Evolutionary conservation across 2,329 filamentous ascomycete species (phyloP), one percentile per base, ranked within the genome.

Genomic region (Zasmidium cellare): DNA sequence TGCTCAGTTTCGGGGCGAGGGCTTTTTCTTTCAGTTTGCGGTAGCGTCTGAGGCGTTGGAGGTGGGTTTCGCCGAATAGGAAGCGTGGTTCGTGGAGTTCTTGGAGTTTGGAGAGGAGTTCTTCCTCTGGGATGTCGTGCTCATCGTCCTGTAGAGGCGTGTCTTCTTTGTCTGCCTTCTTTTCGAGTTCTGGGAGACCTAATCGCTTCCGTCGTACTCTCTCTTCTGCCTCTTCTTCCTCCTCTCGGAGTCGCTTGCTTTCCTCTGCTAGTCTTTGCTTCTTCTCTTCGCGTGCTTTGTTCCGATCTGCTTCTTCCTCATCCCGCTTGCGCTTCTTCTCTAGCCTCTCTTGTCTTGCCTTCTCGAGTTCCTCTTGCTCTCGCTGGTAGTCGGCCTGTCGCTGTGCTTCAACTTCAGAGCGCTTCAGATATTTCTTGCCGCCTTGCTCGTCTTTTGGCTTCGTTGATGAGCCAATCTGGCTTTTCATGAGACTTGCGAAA

Each of bases 401-500:
- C 68, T 90, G 86, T 53, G 89, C 88, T 80, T 99, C 94, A 65
- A 91, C 74, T 65, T 99, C 93, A 65, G 89, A 87, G 65, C 92
- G 91, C 67, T 91, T 92, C 62, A 91, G 77, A 74, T 91, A 97
- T 75, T 96, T 96, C 69, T 88, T 87, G 41, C 75, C 69, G 16
- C 77, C 74, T 44, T 71, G 56, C 58, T 68, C 58, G 24, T 71
- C 66, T 74, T 91, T 91, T 66, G 87, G 82, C 75, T 94, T 96
- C 69, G 63, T 52, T 3, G 67, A 65, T 44, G 66, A 56, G 53
- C 90, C 86, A 70, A 99, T 94, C 76, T 96, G 92, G 72, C 91
- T 89, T 69, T 90, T 87, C 91, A 99, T 96, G 49, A 99, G 80
- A 35, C 91, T 85, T 60, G 92, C 92, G 79, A 99, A 99, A 76